phyloP scores from a whole-genome alignment of 805 yeast genomes.

The Candida lessepsii region DNA sequence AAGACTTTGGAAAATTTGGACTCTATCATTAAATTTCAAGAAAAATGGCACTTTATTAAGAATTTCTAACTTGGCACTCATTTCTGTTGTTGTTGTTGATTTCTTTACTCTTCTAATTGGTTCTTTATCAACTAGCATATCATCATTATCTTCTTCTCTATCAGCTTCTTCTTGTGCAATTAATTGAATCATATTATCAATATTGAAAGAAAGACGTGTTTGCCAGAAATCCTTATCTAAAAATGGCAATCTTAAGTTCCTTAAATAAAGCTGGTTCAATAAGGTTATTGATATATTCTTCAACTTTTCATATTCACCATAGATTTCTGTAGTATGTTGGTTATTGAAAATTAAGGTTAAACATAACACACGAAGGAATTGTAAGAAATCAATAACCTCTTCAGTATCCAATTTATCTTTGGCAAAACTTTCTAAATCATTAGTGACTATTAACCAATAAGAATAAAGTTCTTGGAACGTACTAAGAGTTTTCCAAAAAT shows the following conservation, averaged over 20 bases:
- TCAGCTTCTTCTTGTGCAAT: conserved; percentile 46
- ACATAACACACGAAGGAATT: conserved; percentile 50
- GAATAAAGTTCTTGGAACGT: conserved; percentile 62
- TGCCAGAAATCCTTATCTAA: conserved; percentile 58
- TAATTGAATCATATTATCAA: conserved; percentile 34
- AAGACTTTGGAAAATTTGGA: conserved; percentile 64
- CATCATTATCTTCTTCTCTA: conserved; percentile 14
- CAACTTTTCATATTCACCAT: conserved; percentile 17
- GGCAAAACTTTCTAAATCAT: conserved; percentile 57
- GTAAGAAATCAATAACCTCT: conserved; percentile 41
- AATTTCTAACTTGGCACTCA: conserved; percentile 44
- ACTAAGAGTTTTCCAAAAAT: conserved; percentile 39
- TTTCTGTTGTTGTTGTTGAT: background rate
- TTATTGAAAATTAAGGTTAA: conserved; percentile 47
- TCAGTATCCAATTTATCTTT: conserved; percentile 39
- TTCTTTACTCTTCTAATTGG: background rate
- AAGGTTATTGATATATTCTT: conserved; percentile 46
- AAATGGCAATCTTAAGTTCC: conserved; percentile 61
- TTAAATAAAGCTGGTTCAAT: conserved; percentile 61
- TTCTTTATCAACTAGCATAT: background rate
- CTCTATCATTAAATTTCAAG: conserved; percentile 73
- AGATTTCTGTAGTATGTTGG: conserved; percentile 9
- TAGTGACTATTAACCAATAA: conserved; percentile 64
- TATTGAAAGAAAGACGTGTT: conserved; percentile 27
- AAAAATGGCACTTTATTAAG: conserved; percentile 73